phyloP scores from a whole-genome alignment of 305 asterid species.

The Fraxinus paxiana region DNA sequence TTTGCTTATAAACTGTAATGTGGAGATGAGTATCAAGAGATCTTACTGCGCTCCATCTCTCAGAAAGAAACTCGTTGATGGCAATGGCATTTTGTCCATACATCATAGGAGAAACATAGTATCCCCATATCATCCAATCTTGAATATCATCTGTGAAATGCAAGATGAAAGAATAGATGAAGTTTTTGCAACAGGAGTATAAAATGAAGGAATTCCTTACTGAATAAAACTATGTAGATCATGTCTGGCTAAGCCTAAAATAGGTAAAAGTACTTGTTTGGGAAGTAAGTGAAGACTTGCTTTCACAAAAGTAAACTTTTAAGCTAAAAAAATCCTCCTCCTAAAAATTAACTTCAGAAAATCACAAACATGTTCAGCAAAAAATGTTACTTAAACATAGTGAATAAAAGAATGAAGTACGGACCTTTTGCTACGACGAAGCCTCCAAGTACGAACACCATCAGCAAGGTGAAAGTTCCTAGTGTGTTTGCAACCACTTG shows the following conservation, averaged over 20 bases:
- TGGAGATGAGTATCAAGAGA: neutral
- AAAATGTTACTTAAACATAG: neutral
- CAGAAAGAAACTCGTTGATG: neutral
- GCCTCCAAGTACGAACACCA: slow-evolving; percentile 2
- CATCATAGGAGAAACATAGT: neutral
- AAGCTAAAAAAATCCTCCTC: neutral
- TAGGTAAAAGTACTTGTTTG: neutral
- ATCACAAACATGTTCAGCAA: neutral
- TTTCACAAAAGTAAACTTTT: neutral
- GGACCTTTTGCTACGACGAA: neutral
- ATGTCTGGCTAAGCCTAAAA: neutral
- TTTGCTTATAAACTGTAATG: neutral
- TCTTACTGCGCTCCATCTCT: slow-evolving; percentile 2
- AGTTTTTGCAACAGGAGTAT: neutral
- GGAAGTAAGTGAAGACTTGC: neutral
- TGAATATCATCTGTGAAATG: slow-evolving; percentile 1
- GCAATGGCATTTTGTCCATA: neutral
- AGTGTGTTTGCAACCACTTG: slow-evolving; percentile 2
- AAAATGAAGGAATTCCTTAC: neutral
- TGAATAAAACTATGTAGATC: neutral
- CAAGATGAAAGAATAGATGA: neutral
- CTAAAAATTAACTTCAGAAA: neutral
- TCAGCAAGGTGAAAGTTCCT: neutral
- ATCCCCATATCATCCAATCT: neutral
- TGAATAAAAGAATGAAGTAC: neutral